A percentile compares a stretch with the other conserved stretches of the same genome.
phyloP scores from a whole-genome alignment of 345 rosid genomes.

The Corchorus capsularis region DNA sequence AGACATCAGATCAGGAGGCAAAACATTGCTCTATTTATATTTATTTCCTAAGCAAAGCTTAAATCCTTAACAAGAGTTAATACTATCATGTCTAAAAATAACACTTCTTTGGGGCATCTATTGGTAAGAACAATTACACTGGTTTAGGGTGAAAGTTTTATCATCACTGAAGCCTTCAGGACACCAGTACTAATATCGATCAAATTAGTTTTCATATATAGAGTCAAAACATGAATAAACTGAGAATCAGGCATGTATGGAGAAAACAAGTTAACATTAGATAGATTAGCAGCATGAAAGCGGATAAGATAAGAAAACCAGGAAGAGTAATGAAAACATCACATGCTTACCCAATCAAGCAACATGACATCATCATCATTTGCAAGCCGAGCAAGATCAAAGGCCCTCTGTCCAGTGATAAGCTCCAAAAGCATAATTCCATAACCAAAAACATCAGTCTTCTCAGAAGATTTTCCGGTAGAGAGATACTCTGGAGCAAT shows the following conservation, averaged over 20 bases:
- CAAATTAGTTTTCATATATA: background rate
- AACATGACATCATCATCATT: slow-evolving; percentile 97
- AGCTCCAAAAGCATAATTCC: slow-evolving; percentile 97
- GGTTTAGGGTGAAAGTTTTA: background rate
- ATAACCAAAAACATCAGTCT: slow-evolving; percentile 95
- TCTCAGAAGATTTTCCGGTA: slow-evolving; percentile 95
- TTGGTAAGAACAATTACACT: background rate
- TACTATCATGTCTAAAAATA: background rate
- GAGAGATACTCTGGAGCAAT: slow-evolving; percentile 98
- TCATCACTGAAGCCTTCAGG: background rate
- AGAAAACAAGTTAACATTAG: background rate
- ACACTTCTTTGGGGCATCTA: background rate
- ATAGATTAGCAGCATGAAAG: background rate
- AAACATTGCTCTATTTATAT: background rate
- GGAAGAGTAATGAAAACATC: background rate
- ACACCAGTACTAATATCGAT: background rate
- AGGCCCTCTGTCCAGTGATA: slow-evolving; percentile 94
- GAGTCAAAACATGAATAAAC: background rate
- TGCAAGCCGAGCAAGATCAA: slow-evolving; percentile 96
- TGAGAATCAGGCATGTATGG: background rate
- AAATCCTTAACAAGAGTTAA: background rate
- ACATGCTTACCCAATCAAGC: slow-evolving; percentile 84
- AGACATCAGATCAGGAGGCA: background rate
- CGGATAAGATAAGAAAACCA: background rate
- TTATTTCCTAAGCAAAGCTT: background rate